These are phyloP conservation scores for Trichoderma semiorbis DNA, from an alignment of 2,329 filamentous ascomycete genomes.

Conservation along the genomic window DNA sequence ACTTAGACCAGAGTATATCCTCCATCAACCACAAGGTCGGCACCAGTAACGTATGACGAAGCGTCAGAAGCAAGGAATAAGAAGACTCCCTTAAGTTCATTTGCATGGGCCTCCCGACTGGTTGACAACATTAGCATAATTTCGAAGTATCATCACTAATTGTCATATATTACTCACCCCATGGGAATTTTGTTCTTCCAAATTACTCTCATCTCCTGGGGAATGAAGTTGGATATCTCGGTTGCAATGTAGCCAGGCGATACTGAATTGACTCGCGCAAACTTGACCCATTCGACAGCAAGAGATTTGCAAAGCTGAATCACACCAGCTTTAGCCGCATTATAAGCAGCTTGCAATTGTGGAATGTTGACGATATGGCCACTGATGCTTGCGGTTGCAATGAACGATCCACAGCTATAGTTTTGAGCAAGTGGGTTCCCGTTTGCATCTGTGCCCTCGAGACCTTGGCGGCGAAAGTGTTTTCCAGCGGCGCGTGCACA, in stretches of 20 bases:
- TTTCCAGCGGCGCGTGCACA: not conserved
- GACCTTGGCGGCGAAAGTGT: not conserved
- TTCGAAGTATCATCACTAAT: not conserved
- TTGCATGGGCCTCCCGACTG: not conserved
- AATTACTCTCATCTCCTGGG: not conserved
- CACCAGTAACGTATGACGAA: not conserved
- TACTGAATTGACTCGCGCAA: not conserved
- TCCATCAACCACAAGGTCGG: not conserved
- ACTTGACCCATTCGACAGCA: not conserved
- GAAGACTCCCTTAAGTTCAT: not conserved
- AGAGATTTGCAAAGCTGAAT: not conserved
- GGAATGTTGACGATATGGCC: not conserved
- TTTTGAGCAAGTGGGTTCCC: not conserved
- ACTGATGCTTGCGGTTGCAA: not conserved
- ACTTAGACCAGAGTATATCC: conserved; percentile 4
- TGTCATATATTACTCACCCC: not conserved
- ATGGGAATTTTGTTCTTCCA: not conserved
- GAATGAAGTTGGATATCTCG: not conserved
- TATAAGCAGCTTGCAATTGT: not conserved
- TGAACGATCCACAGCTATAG: not conserved
- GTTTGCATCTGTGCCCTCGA: not conserved
- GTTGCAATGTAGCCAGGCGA: not conserved
- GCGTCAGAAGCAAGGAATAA: not conserved
- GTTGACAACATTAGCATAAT: not conserved
- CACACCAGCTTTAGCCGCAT: not conserved